Evolutionary conservation across 495 filamentous ascomycete species (phyloP).

Genomic region (Xylaria acuta): DNA sequence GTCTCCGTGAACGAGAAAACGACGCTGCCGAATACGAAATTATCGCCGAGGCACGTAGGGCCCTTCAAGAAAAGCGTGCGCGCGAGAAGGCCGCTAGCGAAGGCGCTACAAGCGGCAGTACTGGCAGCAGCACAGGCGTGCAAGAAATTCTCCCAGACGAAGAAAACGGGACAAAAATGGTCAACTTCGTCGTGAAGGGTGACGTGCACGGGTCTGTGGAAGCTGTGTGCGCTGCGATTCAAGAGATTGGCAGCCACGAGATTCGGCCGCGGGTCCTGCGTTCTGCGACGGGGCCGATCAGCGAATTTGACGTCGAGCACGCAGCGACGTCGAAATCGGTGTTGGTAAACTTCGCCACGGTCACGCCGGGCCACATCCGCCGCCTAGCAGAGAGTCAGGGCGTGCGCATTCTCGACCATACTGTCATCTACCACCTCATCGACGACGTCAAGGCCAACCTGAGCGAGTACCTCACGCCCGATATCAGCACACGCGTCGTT

Average conservation of each 20-base stretch:
- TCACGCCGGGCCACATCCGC: conserved; percentile 69
- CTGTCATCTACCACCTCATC: conserved; percentile 88
- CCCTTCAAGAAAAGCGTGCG: conserved; percentile 65
- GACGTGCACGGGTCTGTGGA: conserved; percentile 95
- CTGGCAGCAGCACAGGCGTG: conserved; percentile 17
- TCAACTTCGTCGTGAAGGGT: conserved; percentile 87
- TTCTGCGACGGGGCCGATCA: conserved; percentile 76
- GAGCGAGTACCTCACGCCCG: conserved; percentile 69
- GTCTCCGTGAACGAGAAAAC: conserved; percentile 52
- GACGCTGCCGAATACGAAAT: conserved; percentile 68
- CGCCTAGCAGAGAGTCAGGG: conserved; percentile 70
- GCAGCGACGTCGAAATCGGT: conserved; percentile 71
- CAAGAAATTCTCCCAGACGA: conserved; percentile 38
- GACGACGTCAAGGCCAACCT: conserved; percentile 79
- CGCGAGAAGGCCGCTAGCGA: conserved; percentile 43
- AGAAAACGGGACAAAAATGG: conserved; percentile 61
- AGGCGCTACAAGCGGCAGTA: conserved; percentile 20
- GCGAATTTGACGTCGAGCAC: conserved; percentile 89
- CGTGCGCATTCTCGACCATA: conserved; percentile 83
- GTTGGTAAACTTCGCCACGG: conserved; percentile 87
- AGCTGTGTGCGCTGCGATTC: conserved; percentile 77
- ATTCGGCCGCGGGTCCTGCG: conserved; percentile 78
- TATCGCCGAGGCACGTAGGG: conserved; percentile 73
- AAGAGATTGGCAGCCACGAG: conserved; percentile 80
- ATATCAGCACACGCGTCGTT: conserved; percentile 68